These are phyloP conservation scores for Tetradesmus obliquus DNA, from an alignment of 139 green algal species.

Conservation along the genomic window DNA sequence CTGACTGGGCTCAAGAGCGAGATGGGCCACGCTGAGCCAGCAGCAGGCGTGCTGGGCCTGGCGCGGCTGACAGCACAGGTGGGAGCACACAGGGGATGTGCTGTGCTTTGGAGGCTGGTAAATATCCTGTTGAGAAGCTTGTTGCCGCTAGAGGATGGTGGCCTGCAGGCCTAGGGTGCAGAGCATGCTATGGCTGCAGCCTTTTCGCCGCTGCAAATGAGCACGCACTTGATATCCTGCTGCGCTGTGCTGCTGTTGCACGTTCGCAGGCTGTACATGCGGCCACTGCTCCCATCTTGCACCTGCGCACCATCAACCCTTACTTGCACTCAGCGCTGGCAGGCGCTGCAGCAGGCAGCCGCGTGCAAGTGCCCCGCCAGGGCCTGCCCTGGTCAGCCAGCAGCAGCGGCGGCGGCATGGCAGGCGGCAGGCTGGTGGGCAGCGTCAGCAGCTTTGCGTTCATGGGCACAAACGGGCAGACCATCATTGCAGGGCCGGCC, in stretches of 20 bases:
- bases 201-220: not conserved
- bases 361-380: slow-evolving; percentile 6
- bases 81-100: not conserved
- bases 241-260: not conserved
- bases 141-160: too few relatives aligned
- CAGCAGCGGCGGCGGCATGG: not conserved
- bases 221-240: not conserved
- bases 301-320: slow-evolving; percentile 73
- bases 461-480: slow-evolving; percentile 47
- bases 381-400: not conserved
- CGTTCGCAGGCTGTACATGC: slow-evolving; percentile 6
- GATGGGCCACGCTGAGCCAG: slow-evolving; percentile 62
- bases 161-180: too few relatives aligned
- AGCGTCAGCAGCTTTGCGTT: slow-evolving; percentile 71
- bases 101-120: too few relatives aligned
- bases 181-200: too few relatives aligned
- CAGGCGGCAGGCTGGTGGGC: slow-evolving; percentile 10
- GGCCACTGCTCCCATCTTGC: slow-evolving; percentile 57
- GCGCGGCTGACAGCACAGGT: slow-evolving; percentile 33
- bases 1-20: slow-evolving; percentile 52
- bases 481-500: slow-evolving; percentile 10
- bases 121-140: too few relatives aligned
- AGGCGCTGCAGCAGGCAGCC: not conserved
- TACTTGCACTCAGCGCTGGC: slow-evolving; percentile 60
- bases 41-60: slow-evolving; percentile 62